Base-by-base conservation (phyloP, 805 yeast species). In the Nakazawaea ambrosiae region DNA sequence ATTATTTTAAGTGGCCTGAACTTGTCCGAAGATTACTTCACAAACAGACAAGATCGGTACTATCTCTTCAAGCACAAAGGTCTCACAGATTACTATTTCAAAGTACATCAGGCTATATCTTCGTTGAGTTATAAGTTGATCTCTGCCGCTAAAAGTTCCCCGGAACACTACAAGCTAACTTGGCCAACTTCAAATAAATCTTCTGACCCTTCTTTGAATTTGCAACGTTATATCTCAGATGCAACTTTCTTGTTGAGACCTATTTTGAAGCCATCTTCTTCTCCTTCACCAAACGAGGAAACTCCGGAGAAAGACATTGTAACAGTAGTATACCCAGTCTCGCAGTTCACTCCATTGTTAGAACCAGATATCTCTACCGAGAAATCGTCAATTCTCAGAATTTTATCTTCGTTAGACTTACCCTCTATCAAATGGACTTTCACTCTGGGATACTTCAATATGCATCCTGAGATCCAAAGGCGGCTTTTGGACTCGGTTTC, bases 401-500 rank as follows among this genome's bases (percentile, higher is more conserved):
- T 84, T 4, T 62, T 85, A 29, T 69, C 85, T 3, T 68, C 66
- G 41, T 62, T 75, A 34, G 75, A 75, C 49, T 63, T 76, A 28
- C 68, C 76, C 19, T 50, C 60, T 10, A 68, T 79, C 20, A 68
- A 67, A 36, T 90, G 96, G 94, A 73, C 84, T 46, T 80, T 92
- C 49, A 92, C 98, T 0, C 96, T 97, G 0, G 98, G 98, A 2
- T 92, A 92, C 56, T 92, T 92, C 66, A 92, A 92, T 57, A 81
- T 92, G 76, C 73, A 81, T 27, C 85, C 94, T 1, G 77, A 78
- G 27, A 79, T 85, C 36, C 78, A 75, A 50, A 59, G 62, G 12
- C 64, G 69, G 20, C 63, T 92, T 20, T 54, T 86, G 24, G 60
- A 66, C 25, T 70, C 85, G 1, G 65, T 62, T 10, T 79, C 89